Conservation (phyloP, 2,329 filamentous ascomycete species). For the Metarhizium sp. region DNA sequence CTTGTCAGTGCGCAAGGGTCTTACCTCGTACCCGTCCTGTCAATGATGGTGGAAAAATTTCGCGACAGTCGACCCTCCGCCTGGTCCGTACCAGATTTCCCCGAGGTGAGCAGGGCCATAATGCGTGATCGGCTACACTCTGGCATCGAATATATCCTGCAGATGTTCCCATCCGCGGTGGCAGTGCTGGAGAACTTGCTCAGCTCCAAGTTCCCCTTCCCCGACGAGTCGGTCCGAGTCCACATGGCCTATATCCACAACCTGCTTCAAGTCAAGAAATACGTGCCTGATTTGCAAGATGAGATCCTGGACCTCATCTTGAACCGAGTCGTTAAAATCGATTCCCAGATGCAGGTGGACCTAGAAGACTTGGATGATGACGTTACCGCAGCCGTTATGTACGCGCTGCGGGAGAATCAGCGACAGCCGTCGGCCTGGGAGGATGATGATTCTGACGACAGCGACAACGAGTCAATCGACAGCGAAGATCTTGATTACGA, state of each 20-base stretch:
- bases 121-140: slow-evolving; percentile 69
- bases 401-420: slow-evolving; percentile 28
- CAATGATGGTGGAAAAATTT: slow-evolving; percentile 75
- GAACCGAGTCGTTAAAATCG: slow-evolving; percentile 82
- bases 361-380: slow-evolving; percentile 90
- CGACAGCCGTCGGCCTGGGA: slow-evolving; percentile 27
- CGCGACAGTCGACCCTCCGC: slow-evolving; percentile 38
- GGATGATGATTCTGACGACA: slow-evolving; percentile 47
- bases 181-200: slow-evolving; percentile 60
- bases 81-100: slow-evolving; percentile 41
- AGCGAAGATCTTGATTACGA: slow-evolving; percentile 62
- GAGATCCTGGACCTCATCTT: slow-evolving; percentile 78
- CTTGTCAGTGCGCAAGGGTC: slow-evolving; percentile 76
- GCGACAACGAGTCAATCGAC: slow-evolving; percentile 61
- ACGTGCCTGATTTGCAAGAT: slow-evolving; percentile 66
- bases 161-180: slow-evolving; percentile 72
- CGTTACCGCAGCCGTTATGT: slow-evolving; percentile 62
- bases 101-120: slow-evolving; percentile 50
- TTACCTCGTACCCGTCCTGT: slow-evolving; percentile 64
- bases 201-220: slow-evolving; percentile 61
- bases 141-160: slow-evolving; percentile 65
- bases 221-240: slow-evolving; percentile 65
- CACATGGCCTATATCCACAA: slow-evolving; percentile 87
- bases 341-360: slow-evolving; percentile 90
- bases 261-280: slow-evolving; percentile 65